Evolutionary conservation across 2,329 filamentous ascomycete genomes (phyloP), one percentile per base, ranked within the genome.

Genomic region (Sarocladium kiliense): DNA sequence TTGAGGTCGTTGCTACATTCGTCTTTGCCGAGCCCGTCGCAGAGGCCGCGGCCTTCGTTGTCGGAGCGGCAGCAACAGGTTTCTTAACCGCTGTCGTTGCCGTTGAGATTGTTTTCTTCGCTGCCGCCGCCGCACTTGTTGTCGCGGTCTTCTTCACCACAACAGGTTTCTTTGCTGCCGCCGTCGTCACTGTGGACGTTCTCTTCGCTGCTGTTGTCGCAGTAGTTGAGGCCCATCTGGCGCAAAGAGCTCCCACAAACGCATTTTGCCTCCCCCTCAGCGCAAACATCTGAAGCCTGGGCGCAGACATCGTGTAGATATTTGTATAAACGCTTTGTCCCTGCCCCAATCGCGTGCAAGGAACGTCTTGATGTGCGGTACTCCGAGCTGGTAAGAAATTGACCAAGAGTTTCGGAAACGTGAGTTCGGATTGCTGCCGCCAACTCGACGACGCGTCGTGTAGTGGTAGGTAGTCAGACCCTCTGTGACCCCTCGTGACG

Each of bases 271-370:
- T 53, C 6, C 50, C 50, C 25, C 50, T 39, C 50, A 53, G 12
- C 21, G 50, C 50, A 18, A 53, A 27, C 50, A 53, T 53, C 14
- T 39, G 50, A 11, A 53, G n/a, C 18, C 36, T 53, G 5, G 21
- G 19, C 18, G 34, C 23, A n/a, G 50, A 53, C 50, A 41, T 39
- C 14, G 32, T 21, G 7, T 39, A 9, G 3, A 7, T 44, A 21
- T 3, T 44, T 7, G n/a, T 44, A 9, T 44, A 6, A 6, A 14
- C 7, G 10, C 3, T 7, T 18, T 9, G n/a, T 3, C 7, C 19
- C 10, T 44, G 39, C 23, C 14, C 39, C 18, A 44, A 23, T 23
- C n/a, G 12, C 19, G 11, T 47, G 6, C 30, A 32, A 12, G 12
- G 30, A 32, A 32, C 12, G 7, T 32, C 30, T 6, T 12, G 30